These are phyloP conservation scores for Pistacia vera DNA, from an alignment of 345 rosid genomes.

Conservation along the genomic window DNA sequence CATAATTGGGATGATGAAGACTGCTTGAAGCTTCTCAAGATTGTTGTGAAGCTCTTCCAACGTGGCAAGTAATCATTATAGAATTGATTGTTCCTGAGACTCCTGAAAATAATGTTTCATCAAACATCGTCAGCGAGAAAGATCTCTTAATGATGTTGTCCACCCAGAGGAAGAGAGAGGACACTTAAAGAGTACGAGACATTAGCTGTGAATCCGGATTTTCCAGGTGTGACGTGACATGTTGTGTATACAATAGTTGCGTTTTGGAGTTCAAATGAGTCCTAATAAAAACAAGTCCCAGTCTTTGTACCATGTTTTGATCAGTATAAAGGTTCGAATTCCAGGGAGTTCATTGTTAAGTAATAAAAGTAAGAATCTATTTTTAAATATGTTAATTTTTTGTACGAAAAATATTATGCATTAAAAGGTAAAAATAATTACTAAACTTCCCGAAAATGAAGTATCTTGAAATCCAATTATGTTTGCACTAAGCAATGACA, in stretches of 20 bases:
- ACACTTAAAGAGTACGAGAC: conserved; percentile 41
- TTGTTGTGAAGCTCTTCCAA: conserved; percentile 45
- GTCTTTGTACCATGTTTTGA: not conserved
- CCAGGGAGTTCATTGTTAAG: no score
- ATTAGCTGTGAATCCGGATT: conserved; percentile 45
- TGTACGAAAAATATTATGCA: no score
- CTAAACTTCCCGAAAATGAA: no score
- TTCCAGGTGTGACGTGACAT: conserved; percentile 21
- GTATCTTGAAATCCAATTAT: no score
- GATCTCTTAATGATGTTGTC: conserved; percentile 51
- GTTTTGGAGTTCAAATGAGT: conserved; percentile 36
- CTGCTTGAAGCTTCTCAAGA: conserved; percentile 45
- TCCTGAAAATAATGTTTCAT: conserved; percentile 28
- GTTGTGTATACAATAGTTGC: conserved; percentile 24
- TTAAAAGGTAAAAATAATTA: no score
- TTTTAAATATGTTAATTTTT: no score
- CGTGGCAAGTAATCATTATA: conserved; percentile 45
- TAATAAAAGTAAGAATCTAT: no score
- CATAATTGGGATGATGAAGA: conserved; percentile 48
- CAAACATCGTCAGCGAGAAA: conserved; percentile 38
- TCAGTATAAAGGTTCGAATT: no score
- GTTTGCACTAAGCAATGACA: no score
- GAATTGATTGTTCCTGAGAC: conserved; percentile 40
- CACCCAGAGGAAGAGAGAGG: conserved; percentile 47
- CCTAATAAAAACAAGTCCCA: not conserved